A percentile compares a stretch with the other conserved stretches of the same genome.
Conservation (phyloP, 1,284 basidiomycete species). For the Ganoderma resinaceum region DNA sequence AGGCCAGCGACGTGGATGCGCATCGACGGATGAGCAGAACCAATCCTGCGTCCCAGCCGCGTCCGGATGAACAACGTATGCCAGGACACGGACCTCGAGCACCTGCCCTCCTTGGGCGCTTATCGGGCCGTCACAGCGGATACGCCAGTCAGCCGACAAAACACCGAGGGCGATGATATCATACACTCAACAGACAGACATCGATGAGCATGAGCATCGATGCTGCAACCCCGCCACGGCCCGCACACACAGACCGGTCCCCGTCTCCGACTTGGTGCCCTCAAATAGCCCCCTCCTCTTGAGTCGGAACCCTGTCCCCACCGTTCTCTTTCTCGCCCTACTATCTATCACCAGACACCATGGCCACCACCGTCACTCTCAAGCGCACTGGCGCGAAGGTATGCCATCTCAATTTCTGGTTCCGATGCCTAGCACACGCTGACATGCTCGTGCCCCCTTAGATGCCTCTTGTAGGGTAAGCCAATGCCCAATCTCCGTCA, state of each 20-base stretch:
- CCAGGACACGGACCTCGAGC: too few species aligned
- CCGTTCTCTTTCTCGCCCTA: conserved; percentile 21
- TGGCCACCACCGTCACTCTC: conserved; percentile 57
- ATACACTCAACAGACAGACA: conserved; percentile 6
- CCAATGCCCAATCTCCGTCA: conserved; percentile 2
- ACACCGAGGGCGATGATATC: conserved; percentile 26
- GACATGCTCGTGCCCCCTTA: conserved; percentile 37
- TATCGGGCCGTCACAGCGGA: background rate
- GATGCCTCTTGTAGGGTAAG: conserved; percentile 72
- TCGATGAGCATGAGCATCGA: conserved; percentile 28
- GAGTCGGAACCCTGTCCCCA: conserved; percentile 9
- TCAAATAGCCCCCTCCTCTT: conserved; percentile 23
- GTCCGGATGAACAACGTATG: too few species aligned
- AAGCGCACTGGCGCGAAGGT: conserved; percentile 70
- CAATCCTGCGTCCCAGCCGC: background rate
- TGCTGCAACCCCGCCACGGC: conserved; percentile 18
- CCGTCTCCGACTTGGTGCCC: conserved; percentile 7
- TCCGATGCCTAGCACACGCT: conserved; percentile 14
- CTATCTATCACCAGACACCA: conserved; percentile 35
- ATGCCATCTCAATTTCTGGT: conserved; percentile 17
- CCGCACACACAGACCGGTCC: conserved; percentile 23
- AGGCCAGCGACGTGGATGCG: conserved; percentile 75
- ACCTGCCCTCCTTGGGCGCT: background rate
- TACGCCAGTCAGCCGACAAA: conserved; percentile 21
- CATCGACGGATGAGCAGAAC: conserved; percentile 49